phyloP scores from a whole-genome alignment of 768 basidiomycete genomes.

The Mycena olivaceomarginata region DNA sequence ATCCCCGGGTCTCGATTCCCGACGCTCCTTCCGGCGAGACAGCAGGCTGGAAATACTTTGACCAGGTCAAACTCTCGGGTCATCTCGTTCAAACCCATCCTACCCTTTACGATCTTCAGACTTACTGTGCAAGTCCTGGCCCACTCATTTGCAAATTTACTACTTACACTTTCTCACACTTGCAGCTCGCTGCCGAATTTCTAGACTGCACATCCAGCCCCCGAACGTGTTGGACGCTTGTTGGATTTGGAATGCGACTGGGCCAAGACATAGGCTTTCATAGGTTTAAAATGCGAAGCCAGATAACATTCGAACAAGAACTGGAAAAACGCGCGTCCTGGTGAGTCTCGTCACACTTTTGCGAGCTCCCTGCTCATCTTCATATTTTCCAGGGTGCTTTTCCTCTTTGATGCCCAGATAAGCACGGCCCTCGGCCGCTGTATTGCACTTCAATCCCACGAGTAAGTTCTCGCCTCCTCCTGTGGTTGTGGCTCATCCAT shows the following conservation, averaged over 20 bases:
- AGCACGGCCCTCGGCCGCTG: constrained; percentile 34
- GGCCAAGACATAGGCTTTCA: constrained; percentile 84
- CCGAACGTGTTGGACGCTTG: constrained; percentile 80
- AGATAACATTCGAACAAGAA: constrained; percentile 73
- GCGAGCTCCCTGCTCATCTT: background rate
- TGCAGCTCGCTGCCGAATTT: constrained; percentile 70
- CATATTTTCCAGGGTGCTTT: constrained; percentile 11
- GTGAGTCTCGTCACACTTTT: constrained; percentile 48
- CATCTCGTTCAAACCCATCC: constrained; percentile 78
- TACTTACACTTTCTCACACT: background rate
- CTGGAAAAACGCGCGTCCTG: constrained; percentile 86
- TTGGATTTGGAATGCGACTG: constrained; percentile 62
- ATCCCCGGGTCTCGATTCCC: constrained; percentile 66
- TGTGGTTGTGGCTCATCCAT: background rate
- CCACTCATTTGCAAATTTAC: background rate
- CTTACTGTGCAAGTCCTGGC: constrained; percentile 67
- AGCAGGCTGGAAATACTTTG: constrained; percentile 80
- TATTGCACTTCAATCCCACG: constrained; percentile 26
- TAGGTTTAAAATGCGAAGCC: constrained; percentile 55
- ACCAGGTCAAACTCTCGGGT: constrained; percentile 80
- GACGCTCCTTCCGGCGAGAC: constrained; percentile 60
- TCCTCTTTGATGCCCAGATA: constrained; percentile 4
- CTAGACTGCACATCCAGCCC: constrained; percentile 71
- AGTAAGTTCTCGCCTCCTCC: constrained; percentile 19
- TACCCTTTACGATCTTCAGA: constrained; percentile 83